Evolutionary conservation across 306 rosid genomes (phyloP), one percentile per base, ranked within the genome.

Genomic region (Glycine soja): DNA sequence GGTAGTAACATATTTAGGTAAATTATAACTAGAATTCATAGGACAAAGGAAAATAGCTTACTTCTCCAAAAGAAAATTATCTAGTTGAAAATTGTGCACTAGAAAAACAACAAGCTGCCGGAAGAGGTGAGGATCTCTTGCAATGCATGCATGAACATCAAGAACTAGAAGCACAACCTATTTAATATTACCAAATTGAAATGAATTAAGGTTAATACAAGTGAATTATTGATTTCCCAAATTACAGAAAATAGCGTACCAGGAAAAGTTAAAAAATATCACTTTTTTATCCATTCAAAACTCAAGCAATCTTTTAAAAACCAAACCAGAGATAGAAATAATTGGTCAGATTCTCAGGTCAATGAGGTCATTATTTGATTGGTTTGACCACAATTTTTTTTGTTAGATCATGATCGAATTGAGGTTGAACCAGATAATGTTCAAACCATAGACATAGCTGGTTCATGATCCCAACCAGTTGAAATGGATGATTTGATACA

Each of bases 161-260:
- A 95, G 97, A 85, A 91, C 99, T 78, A 95, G 91, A 68, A 95
- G 98, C 81, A 95, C 99, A 75, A 95, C 99, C 99, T 95, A 79
- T 62, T 73, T 58, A 79, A 65, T 43, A 62, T 76, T 53, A 59
- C 50, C 73, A 12, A 75, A 70, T 16, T 36, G 58, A 78, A 53
- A 75, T 32, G 54, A 78, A 70, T 84, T 70, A 78, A 61, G 56
- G 36, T 56, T 10, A 48, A 69, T 45, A 63, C 82, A 72, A 45
- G 75, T 54, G 70, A 48, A 68, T 10, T 40, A 8, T 43, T 66
- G 46, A 62, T 54, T 54, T 80, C 75, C 68, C 45, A 19, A 64
- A 67, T 52, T 62, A 62, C 34, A 54, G 8, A 42, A 70, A 30
- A 81, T 51, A 73, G 76, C 54, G 77, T 50, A 34, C 72, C 13